These are phyloP conservation scores for Amaranthus palmeri DNA, from an alignment of 148 eudicot species.

Conservation along the genomic window DNA sequence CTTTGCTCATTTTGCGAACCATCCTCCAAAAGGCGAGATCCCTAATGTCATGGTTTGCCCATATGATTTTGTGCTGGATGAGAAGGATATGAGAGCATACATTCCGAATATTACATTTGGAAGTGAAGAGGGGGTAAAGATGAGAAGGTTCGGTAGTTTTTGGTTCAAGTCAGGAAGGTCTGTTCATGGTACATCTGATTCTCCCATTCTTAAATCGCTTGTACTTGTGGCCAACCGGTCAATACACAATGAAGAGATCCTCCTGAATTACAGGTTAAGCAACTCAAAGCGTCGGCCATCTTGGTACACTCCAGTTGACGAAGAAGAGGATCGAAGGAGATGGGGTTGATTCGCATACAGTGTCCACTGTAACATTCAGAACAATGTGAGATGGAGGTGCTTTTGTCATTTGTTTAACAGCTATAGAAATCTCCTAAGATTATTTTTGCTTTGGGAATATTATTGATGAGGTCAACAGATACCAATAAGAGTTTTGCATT, in stretches of 20 bases:
- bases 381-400: background rate
- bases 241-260: conserved; percentile 68
- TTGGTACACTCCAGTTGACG: conserved; percentile 87
- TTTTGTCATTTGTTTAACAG: background rate
- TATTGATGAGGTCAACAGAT: background rate
- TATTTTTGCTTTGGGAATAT: background rate
- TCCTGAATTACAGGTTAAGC: conserved; percentile 81
- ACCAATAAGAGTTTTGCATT: background rate
- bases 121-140: conserved; percentile 48
- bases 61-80: conserved; percentile 73
- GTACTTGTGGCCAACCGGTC: conserved; percentile 76
- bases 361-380: background rate
- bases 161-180: conserved; percentile 78
- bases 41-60: conserved; percentile 95
- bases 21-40: conserved; percentile 54
- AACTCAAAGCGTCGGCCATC: conserved; percentile 70
- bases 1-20: conserved; percentile 83
- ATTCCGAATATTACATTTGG: conserved; percentile 75
- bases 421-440: background rate
- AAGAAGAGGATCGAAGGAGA: conserved; percentile 88
- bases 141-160: conserved; percentile 81
- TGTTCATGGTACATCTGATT: conserved; percentile 27
- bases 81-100: conserved; percentile 67
- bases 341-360: conserved; percentile 47
- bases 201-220: conserved; percentile 58